phyloP scores from a whole-genome alignment of 495 filamentous ascomycete genomes.

The Aspergillus olivimuriae region DNA sequence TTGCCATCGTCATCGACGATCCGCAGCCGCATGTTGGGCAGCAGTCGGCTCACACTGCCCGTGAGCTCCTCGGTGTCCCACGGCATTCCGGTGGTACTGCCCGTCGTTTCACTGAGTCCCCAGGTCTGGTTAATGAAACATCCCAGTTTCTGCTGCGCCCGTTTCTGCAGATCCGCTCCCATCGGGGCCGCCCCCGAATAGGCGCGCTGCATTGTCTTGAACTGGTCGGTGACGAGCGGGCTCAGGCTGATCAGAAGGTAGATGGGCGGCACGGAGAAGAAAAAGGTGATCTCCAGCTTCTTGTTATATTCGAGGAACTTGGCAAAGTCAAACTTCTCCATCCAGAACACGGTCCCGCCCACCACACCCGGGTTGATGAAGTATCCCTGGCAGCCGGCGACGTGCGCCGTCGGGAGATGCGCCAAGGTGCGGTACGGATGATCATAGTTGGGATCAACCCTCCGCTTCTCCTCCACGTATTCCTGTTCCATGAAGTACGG shows the following conservation, averaged over 20 bases:
- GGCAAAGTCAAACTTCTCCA: conserved; percentile 39
- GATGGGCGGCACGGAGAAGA: conserved; percentile 48
- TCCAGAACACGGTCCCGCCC: conserved; percentile 45
- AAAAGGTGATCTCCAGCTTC: conserved; percentile 37
- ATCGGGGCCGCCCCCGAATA: conserved; percentile 72
- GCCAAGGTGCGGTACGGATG: conserved; percentile 34
- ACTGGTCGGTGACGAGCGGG: conserved; percentile 43
- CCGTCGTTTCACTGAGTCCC: conserved; percentile 62
- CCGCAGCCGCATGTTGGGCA: conserved; percentile 45
- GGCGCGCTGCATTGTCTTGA: conserved; percentile 15
- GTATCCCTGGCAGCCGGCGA: conserved; percentile 41
- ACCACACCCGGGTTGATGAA: conserved; percentile 27
- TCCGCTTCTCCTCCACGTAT: conserved; percentile 12
- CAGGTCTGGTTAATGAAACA: conserved; percentile 61
- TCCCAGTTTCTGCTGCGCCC: conserved; percentile 11
- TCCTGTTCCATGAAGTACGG: conserved; percentile 17
- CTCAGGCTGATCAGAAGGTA: conserved; percentile 42
- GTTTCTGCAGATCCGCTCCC: conserved; percentile 56
- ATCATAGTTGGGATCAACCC: conserved; percentile 13
- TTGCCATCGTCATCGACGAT: conserved; percentile 48
- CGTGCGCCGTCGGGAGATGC: conserved; percentile 45
- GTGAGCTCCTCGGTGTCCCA: conserved; percentile 43
- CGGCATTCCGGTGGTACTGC: conserved; percentile 45
- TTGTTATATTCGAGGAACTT: conserved; percentile 37
- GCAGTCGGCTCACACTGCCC: conserved; percentile 47